phyloP scores from a whole-genome alignment of 225 moss, liverwort and hornwort species.

The Neckera pumila region DNA sequence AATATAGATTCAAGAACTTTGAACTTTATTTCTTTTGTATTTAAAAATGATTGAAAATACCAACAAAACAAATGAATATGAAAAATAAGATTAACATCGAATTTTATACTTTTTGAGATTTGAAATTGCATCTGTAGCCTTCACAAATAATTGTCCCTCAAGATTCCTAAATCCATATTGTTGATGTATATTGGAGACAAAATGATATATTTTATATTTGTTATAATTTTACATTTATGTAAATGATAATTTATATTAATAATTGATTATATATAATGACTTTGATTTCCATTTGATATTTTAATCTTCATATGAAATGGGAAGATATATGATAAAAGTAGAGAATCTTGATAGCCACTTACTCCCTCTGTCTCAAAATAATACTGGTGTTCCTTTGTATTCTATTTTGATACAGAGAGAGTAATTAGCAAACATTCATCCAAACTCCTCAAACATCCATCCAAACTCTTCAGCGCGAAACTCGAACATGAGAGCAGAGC shows the following conservation, averaged over 20 bases:
- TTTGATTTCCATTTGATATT: background rate
- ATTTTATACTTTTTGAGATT: background rate
- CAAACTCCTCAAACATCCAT: background rate
- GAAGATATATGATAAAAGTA: background rate
- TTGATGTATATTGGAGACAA: background rate
- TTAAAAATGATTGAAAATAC: background rate
- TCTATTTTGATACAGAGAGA: no score
- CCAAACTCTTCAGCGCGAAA: background rate
- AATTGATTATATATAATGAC: background rate
- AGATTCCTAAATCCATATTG: accelerated
- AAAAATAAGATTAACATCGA: background rate
- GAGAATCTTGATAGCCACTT: background rate
- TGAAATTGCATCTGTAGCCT: background rate
- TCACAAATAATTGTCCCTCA: background rate
- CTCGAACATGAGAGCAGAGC: background rate
- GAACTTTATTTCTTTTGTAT: background rate
- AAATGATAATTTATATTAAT: background rate
- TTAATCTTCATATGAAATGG: background rate
- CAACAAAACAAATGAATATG: background rate
- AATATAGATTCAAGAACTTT: background rate
- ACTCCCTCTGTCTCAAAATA: no score
- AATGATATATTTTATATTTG: background rate
- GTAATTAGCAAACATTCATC: background rate
- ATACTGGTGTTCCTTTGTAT: no score
- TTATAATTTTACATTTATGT: background rate